Evolutionary conservation across 2,329 filamentous ascomycete species (phyloP).

Genomic region (Alternaria tenuissima): DNA sequence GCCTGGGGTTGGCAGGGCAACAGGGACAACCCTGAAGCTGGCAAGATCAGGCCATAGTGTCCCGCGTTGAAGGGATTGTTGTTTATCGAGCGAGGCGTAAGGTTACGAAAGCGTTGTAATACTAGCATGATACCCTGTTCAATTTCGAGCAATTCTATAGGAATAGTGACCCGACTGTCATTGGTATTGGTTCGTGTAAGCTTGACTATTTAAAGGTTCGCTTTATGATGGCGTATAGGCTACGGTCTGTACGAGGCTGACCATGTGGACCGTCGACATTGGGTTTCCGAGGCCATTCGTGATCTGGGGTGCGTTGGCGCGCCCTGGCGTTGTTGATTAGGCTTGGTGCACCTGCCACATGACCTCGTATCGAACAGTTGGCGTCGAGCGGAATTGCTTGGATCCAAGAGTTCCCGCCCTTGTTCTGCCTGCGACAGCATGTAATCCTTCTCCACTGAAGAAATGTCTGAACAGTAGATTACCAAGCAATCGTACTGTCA

Average conservation of each 20-base stretch:
- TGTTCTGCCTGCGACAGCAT: not conserved
- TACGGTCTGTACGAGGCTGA: not conserved
- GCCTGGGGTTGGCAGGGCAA: constrained; percentile 37
- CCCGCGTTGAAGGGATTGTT: not conserved
- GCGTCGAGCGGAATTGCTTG: constrained; percentile 30
- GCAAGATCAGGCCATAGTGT: constrained; percentile 14
- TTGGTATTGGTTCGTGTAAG: not conserved
- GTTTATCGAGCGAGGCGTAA: not conserved
- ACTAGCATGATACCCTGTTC: constrained; percentile 3
- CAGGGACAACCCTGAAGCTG: constrained; percentile 25
- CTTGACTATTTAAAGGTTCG: not conserved
- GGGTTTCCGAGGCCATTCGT: not conserved
- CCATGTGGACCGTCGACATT: not conserved
- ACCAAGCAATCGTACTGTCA: not conserved
- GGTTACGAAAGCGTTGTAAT: not conserved
- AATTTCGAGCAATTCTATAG: not conserved
- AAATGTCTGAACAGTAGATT: not conserved
- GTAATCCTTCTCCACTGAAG: not conserved
- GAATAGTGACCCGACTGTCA: not conserved
- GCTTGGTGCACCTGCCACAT: constrained; percentile 11
- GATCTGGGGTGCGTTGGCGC: constrained; percentile 24
- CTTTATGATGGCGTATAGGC: not conserved
- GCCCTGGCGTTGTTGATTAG: constrained; percentile 10
- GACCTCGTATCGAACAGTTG: constrained; percentile 9
- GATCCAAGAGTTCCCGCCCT: constrained; percentile 32